Conservation (phyloP, 331 rosid genomes). For the Spiraea crenata region DNA sequence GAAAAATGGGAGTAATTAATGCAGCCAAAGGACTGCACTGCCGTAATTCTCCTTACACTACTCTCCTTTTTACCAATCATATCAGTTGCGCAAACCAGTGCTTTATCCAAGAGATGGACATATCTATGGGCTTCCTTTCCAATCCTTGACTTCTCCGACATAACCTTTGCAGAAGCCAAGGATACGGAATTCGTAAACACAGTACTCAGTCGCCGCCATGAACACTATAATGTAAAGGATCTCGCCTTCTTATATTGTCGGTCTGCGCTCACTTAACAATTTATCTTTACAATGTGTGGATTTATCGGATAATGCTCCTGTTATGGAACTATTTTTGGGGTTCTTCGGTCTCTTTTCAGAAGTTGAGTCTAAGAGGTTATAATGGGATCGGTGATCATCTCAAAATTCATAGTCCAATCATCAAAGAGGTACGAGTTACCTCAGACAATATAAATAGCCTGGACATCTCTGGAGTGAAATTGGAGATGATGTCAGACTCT, state of each 20-base stretch:
- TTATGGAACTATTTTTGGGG: not conserved
- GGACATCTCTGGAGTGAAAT: not conserved
- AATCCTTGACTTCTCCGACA: too few relatives aligned
- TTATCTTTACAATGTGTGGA: not conserved
- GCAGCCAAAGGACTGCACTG: too few relatives aligned
- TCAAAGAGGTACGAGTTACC: not conserved
- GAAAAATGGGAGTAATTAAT: too few relatives aligned
- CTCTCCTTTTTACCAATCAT: too few relatives aligned
- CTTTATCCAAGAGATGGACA: too few relatives aligned
- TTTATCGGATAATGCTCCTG: not conserved
- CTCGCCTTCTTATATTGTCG: not conserved
- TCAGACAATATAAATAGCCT: not conserved
- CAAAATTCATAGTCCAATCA: not conserved
- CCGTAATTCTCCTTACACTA: too few relatives aligned
- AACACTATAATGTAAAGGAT: not conserved
- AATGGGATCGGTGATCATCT: not conserved
- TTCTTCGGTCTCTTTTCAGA: slow-evolving; percentile 4
- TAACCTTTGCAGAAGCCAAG: too few relatives aligned
- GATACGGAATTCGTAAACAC: too few relatives aligned
- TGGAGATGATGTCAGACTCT: not conserved
- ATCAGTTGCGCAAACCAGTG: too few relatives aligned
- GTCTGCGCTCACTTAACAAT: not conserved
- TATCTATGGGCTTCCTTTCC: too few relatives aligned
- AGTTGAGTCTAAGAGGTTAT: not conserved
- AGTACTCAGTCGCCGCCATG: too few relatives aligned